Evolutionary conservation across 73 alveolate species (phyloP), one percentile per base, ranked within the genome.

Genomic region (Tetrahymena thermophila): DNA sequence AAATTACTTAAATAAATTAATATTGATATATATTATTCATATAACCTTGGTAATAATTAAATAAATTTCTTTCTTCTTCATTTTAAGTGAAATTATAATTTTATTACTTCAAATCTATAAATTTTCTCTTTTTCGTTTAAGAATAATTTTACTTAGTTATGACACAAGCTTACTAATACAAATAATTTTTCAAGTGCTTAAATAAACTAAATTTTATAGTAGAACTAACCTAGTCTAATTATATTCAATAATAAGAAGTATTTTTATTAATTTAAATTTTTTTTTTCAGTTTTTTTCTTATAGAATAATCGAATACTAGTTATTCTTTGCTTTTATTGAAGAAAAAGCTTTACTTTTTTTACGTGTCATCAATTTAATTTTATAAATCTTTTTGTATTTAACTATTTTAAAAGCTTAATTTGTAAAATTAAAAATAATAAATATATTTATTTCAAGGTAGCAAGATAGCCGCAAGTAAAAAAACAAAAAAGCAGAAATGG

Each of bases 401-500:
- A 31, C 23, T 71, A 23, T 19, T 28, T 71, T 71, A 11, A 23
- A 71, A 71, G 28, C 3, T 50, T 50, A 50, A 50, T 50, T 21
- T 50, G 83, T 50, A 50, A 50, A 50, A 50, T 50, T 50, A 50
- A 50, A 50, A 50, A 19, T 50, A 19, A 19, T 71, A 71, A 14
- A 7, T 9, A 19, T 28, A 28, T 71, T 28, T 13, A 71, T n/a
- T n/a, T n/a, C n/a, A 71, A 71, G 40, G 11, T n/a, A 28, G 21
- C 4, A 71, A 71, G 37, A 23, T 9, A 71, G 37, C 11, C 1
- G 23, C 17, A 71, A 71, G 5, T 15, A 84, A 84, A 23, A 23
- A 38, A 85, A 31, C 34, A 35, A 38, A n/a, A 8, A 31, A 42
- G 37, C 83, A 94, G 94, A 94, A 71, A 97, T 97, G 99, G 99